Percentiles rank a stretch among this genome's conserved stretches.
These are phyloP conservation scores for Pythium grandisporangium DNA, from an alignment of 352 stramenopile species.

Conservation along the genomic window DNA sequence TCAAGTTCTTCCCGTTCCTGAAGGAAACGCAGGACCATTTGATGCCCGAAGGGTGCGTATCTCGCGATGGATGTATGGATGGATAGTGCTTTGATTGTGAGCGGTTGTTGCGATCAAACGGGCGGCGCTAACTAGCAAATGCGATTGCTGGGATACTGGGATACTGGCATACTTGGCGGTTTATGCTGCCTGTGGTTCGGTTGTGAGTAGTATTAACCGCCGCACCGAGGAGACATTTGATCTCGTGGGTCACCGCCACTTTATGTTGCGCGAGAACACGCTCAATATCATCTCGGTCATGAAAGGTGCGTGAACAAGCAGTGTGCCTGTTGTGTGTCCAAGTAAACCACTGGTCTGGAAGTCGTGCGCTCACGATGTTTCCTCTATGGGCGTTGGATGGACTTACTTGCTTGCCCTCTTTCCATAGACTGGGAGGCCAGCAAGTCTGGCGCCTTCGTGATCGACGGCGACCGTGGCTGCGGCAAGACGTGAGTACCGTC, in stretches of 20 bases:
- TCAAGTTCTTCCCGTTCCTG: constrained; percentile 75
- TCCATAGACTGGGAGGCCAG: constrained; percentile 46
- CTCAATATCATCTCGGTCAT: constrained; percentile 66
- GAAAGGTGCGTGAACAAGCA: constrained; percentile 32
- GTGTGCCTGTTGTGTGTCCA: too few relatives aligned
- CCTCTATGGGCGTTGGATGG: background rate
- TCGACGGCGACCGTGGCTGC: constrained; percentile 74
- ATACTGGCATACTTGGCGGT: too few relatives aligned
- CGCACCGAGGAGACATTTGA: constrained; percentile 77
- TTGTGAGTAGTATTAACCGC: constrained; percentile 46
- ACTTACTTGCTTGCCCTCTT: constrained; percentile 1
- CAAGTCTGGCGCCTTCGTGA: constrained; percentile 54
- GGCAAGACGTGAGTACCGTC: constrained; percentile 42
- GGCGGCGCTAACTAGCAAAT: too few relatives aligned
- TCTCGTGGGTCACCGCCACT: constrained; percentile 71
- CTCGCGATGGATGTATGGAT: too few relatives aligned
- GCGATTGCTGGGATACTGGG: too few relatives aligned
- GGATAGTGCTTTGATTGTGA: too few relatives aligned
- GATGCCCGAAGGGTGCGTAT: constrained; percentile 55
- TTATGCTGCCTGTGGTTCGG: too few relatives aligned
- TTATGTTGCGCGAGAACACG: constrained; percentile 78
- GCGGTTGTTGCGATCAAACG: too few relatives aligned
- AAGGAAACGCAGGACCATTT: constrained; percentile 72
- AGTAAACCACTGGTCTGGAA: too few relatives aligned
- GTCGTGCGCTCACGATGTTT: too few relatives aligned